Base-by-base conservation (phyloP, 1,284 basidiomycete genomes). In the Cutaneotrichosporon cyanovorans region DNA sequence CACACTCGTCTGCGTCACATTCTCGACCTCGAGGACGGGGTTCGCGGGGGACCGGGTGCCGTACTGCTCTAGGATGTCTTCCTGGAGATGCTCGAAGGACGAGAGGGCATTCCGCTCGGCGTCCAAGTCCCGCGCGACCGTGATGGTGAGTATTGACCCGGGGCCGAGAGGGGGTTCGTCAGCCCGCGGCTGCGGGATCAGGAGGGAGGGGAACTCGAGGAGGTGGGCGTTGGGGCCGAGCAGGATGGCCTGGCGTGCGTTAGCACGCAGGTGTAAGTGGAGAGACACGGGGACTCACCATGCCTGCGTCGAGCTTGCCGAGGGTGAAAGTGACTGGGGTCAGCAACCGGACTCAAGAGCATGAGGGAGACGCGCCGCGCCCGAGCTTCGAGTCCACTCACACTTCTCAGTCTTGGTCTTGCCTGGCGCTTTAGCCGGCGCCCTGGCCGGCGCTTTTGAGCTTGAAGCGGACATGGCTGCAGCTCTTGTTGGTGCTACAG, bases 111-210 rank as follows among this genome's bases (percentile, higher is more conserved):
- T 78, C 60, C 83, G 80, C 69, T 96, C 91, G 54, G 91, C 89
- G 0, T 76, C 65, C 23, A 80, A 69, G 66, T 96, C 93, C 53
- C 89, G 81, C 55, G 87, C 79, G 14, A 95, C 87, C 5, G 88
- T 83, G 66, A 96, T 96, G 63, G 90, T 93, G 58, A 96, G 87
- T 58, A 96, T 95, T n/a, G 89, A 93, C 9, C 91, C 91, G 0
- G 90, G 81, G 4, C 85, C 82, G 2, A 87, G 83, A 15, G 89
- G 90, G 0, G 89, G 85, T 2, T 61, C 53, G 10, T 54, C 55
- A 0, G 61, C 60, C 12, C 61, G 53, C 11, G 63, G 62, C 1
- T 60, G 60, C 7, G 90, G 91, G 11, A 96, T 75, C 2, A 96
- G 78, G 21, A 96, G 77, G 0, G 91, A 95, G 1, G 91, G 91